These are phyloP conservation scores for Pavlovales sp. DNA, from an alignment of 208 protist genomes.

Conservation along the genomic window DNA sequence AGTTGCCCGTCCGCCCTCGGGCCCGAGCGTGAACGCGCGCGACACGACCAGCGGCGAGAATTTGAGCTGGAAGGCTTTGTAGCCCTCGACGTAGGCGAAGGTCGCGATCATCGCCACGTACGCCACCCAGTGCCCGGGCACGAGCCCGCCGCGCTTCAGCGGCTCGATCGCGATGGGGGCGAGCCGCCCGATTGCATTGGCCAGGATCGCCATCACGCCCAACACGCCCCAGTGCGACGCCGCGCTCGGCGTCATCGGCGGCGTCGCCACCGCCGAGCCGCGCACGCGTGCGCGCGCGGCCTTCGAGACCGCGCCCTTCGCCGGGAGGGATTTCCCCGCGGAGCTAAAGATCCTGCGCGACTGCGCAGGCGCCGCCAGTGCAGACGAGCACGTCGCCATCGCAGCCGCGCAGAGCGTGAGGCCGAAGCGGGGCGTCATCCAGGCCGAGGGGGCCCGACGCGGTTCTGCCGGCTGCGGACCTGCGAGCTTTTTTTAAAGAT, in stretches of 20 bases:
- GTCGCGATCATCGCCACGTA: not conserved
- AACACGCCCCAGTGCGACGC: slow-evolving; percentile 12
- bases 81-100: slow-evolving; percentile 34
- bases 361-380: too few relatives aligned
- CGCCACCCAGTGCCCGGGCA: not conserved
- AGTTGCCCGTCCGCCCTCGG: not conserved
- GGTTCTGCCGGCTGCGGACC: too few relatives aligned
- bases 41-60: slow-evolving; percentile 32
- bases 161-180: slow-evolving; percentile 30
- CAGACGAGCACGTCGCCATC: too few relatives aligned
- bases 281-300: too few relatives aligned
- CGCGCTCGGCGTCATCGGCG: not conserved
- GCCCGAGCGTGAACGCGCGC: slow-evolving; percentile 13
- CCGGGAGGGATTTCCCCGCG: too few relatives aligned
- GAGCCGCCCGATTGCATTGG: slow-evolving; percentile 4
- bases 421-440: too few relatives aligned
- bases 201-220: slow-evolving; percentile 19
- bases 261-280: too few relatives aligned
- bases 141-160: not conserved
- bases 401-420: too few relatives aligned
- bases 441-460: too few relatives aligned
- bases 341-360: too few relatives aligned
- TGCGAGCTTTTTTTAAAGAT: too few relatives aligned
- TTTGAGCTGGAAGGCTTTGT: slow-evolving; percentile 35
- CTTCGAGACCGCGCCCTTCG: too few relatives aligned